These are phyloP conservation scores for Colletotrichum tabaci DNA, from an alignment of 2,329 filamentous ascomycete genomes.

Conservation along the genomic window DNA sequence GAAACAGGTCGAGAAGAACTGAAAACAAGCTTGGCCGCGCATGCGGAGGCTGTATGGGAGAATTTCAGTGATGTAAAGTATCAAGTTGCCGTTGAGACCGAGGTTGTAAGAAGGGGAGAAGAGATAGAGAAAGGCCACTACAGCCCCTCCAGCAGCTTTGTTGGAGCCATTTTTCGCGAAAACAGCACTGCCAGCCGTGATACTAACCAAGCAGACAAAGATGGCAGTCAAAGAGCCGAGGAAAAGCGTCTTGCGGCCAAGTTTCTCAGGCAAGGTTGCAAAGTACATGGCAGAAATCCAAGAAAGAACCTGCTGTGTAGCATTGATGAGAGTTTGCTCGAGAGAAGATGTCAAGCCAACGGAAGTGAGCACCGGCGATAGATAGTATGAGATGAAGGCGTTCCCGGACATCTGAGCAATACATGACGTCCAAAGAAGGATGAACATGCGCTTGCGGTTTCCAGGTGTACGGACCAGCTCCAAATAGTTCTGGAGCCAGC, in stretches of 20 bases:
- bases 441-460: constrained; percentile 48
- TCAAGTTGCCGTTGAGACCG: constrained; percentile 38
- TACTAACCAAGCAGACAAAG: constrained; percentile 53
- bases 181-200: constrained; percentile 53
- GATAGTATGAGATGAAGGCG: constrained; percentile 57
- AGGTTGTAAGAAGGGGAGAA: constrained; percentile 50
- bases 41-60: constrained; percentile 45
- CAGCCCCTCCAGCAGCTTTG: constrained; percentile 45
- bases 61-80: constrained; percentile 48
- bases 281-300: constrained; percentile 25
- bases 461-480: constrained; percentile 46
- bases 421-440: constrained; percentile 45
- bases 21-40: constrained; percentile 30
- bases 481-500: constrained; percentile 51
- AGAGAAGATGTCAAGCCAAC: constrained; percentile 50
- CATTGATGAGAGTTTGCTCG: constrained; percentile 58
- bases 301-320: constrained; percentile 44
- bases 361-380: constrained; percentile 52
- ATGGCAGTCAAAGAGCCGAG: constrained; percentile 51
- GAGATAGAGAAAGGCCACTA: constrained; percentile 53
- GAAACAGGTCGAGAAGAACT: constrained; percentile 26
- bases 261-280: constrained; percentile 47
- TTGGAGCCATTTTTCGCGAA: constrained; percentile 42
- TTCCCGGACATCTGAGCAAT: constrained; percentile 49
- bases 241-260: constrained; percentile 52